Conservation (phyloP, 768 basidiomycete species). For the Lactarius pseudohatsudake region DNA sequence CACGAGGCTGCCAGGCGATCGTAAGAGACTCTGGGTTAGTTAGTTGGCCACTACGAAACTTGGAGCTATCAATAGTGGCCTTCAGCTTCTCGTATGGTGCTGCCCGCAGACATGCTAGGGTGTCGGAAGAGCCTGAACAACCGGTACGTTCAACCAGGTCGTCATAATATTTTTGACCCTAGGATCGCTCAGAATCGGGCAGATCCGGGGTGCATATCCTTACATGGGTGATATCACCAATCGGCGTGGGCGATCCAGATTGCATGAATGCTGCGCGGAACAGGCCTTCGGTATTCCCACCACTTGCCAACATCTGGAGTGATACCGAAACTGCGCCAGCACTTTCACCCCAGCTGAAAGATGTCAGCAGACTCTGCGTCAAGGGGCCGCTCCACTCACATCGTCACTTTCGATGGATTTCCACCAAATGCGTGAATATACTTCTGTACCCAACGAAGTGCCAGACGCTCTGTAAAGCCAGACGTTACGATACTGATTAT, state of each 20-base stretch:
- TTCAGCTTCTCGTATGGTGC: slow-evolving; percentile 37
- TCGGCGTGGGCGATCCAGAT: slow-evolving; percentile 39
- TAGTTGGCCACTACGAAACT: not conserved
- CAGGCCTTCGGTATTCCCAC: slow-evolving; percentile 38
- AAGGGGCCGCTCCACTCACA: slow-evolving; percentile 39
- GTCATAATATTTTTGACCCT: slow-evolving; percentile 43
- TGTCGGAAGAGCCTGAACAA: slow-evolving; percentile 40
- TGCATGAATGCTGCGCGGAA: slow-evolving; percentile 47
- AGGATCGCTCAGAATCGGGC: not conserved
- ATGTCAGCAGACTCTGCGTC: not conserved
- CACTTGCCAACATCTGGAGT: slow-evolving; percentile 43
- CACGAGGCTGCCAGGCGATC: not conserved
- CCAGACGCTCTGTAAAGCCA: slow-evolving; percentile 46
- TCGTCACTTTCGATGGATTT: slow-evolving; percentile 57
- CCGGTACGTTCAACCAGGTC: slow-evolving; percentile 39
- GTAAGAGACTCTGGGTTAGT: not conserved
- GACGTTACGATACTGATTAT: not conserved
- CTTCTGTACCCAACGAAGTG: slow-evolving; percentile 63
- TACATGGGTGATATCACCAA: slow-evolving; percentile 35
- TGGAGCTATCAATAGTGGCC: slow-evolving; percentile 34
- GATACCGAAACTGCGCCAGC: slow-evolving; percentile 51
- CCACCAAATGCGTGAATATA: slow-evolving; percentile 65
- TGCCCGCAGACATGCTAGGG: slow-evolving; percentile 43
- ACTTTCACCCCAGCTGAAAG: slow-evolving; percentile 46
- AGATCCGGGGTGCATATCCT: slow-evolving; percentile 34